Evolutionary conservation across 768 basidiomycete species (phyloP), one percentile per base, ranked within the genome.

Genomic region (Lentinula aciculospora): DNA sequence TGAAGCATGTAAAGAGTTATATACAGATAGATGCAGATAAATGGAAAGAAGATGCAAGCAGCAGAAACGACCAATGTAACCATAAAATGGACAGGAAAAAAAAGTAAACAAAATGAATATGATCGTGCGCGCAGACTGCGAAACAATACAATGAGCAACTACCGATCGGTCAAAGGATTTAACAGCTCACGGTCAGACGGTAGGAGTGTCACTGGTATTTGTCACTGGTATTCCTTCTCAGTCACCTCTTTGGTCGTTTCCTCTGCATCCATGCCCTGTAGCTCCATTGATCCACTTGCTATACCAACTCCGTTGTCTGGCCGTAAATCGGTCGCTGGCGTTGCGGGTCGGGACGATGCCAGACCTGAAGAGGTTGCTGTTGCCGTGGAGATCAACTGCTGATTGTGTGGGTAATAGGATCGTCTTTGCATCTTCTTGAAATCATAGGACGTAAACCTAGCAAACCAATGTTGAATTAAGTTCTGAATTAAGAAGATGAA

Each of bases 391-490:
- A 81, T 77, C 55, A 84, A 76, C 3, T 87, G 84, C 61, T 89
- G 90, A 68, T 89, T 92, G 51, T 87, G 84, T 9, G 90, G 90
- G 70, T 93, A 96, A 67, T 97, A 95, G 21, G 92, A 92, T 61
- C 91, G 87, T 36, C 94, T 84, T 66, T 88, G 85, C 85, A 91
- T 94, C 72, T 87, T 89, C 73, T 87, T 88, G 71, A 92, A 96
- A 71, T 98, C 94, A 65, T 97, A 97, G 5, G 88, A 79, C 15
- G 88, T 87, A 70, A 97, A 97, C 71, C 94, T 96, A 63, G 15
- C 19, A 32, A 19, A 51, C 45, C 10, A 46, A 44, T 27, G 42
- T 46, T 58, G 49, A 54, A 49, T 49, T 31, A 21, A 9, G 13
- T 40, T 53, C 21, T 61, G 49, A 60, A 21, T 39, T 57, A 29